Conservation (phyloP, 2,329 filamentous ascomycete species). For the Ampelomyces quisqualis region DNA sequence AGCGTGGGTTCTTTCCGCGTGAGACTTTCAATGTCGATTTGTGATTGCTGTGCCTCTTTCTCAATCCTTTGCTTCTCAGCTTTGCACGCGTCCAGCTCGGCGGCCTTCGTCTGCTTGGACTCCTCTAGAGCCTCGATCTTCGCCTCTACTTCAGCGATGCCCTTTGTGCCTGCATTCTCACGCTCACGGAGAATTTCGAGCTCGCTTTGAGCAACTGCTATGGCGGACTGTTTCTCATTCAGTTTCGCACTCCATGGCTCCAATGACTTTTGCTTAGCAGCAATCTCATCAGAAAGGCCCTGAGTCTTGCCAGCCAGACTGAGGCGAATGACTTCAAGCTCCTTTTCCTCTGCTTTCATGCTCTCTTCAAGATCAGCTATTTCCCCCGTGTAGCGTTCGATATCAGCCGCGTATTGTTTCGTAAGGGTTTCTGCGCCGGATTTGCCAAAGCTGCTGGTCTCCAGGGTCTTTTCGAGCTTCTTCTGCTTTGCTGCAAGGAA, state of each 20-base stretch:
- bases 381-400: slow-evolving; percentile 73
- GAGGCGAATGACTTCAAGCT: slow-evolving; percentile 80
- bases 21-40: slow-evolving; percentile 71
- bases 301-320: slow-evolving; percentile 94
- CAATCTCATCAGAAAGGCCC: slow-evolving; percentile 87
- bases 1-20: slow-evolving; percentile 76
- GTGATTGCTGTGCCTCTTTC: slow-evolving; percentile 70
- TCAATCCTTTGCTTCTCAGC: slow-evolving; percentile 70
- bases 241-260: slow-evolving; percentile 98
- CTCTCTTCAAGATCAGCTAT: slow-evolving; percentile 73
- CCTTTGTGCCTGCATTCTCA: slow-evolving; percentile 80
- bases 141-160: slow-evolving; percentile 76
- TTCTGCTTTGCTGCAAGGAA: slow-evolving; percentile 88
- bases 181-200: slow-evolving; percentile 88
- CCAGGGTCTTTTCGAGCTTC: slow-evolving; percentile 87
- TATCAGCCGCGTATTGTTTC: slow-evolving; percentile 74
- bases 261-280: slow-evolving; percentile 85
- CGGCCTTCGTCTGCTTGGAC: slow-evolving; percentile 67
- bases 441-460: slow-evolving; percentile 71
- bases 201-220: slow-evolving; percentile 93
- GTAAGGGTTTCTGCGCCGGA: slow-evolving; percentile 76
- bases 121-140: slow-evolving; percentile 76
- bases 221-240: slow-evolving; percentile 90
- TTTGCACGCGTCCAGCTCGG: slow-evolving; percentile 75
- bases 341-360: slow-evolving; percentile 75